Conservation (phyloP, 306 rosid species). For the Castanospermum australe region DNA sequence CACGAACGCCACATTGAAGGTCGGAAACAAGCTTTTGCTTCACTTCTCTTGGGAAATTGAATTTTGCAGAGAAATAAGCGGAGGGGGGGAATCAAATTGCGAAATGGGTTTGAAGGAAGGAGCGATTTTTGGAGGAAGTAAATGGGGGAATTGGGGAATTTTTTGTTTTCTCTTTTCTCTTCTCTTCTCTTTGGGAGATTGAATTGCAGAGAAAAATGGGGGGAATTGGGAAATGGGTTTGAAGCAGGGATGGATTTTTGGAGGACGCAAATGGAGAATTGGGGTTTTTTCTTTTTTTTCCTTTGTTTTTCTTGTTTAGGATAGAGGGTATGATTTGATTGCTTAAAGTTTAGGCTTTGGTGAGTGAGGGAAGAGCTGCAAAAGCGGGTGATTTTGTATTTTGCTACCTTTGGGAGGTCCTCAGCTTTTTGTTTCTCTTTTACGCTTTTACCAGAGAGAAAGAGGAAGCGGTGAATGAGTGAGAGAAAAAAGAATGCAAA, state of each 20-base stretch:
- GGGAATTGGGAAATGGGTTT: constrained; percentile 13
- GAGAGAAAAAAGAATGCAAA: neutral
- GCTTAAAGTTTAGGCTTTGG: constrained; percentile 49
- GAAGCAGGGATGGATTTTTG: neutral
- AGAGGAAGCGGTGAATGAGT: neutral
- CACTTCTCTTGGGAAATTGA: too few species aligned
- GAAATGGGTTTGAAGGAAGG: neutral
- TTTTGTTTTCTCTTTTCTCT: neutral
- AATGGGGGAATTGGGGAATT: neutral
- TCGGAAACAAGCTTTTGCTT: neutral
- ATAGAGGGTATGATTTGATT: constrained; percentile 14
- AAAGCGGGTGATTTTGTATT: constrained; percentile 37
- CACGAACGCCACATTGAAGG: constrained; percentile 92
- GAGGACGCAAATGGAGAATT: neutral
- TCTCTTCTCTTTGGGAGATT: neutral
- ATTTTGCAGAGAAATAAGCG: too few species aligned
- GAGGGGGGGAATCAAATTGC: too few species aligned
- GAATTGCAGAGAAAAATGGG: neutral
- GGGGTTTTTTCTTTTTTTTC: neutral
- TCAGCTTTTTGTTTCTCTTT: constrained; percentile 34
- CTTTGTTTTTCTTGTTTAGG: neutral
- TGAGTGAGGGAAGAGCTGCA: constrained; percentile 31
- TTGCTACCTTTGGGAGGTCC: constrained; percentile 31
- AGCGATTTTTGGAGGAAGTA: neutral
- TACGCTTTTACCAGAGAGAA: constrained; percentile 17